phyloP scores from a whole-genome alignment of 176 grass and related monocot genomes.

The Hsuehochloa calcarea region DNA sequence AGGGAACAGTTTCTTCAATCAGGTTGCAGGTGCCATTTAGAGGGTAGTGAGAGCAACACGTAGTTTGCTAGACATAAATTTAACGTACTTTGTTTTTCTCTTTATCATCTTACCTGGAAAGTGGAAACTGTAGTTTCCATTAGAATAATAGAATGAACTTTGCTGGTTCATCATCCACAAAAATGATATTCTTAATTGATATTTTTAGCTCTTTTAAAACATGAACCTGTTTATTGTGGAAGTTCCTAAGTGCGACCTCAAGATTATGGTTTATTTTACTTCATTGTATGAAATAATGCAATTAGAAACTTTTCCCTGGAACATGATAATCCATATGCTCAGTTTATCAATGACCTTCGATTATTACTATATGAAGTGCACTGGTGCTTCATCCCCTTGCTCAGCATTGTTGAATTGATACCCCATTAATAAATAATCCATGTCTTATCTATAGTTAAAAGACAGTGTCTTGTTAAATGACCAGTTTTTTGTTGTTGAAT shows the following conservation, averaged over 20 bases:
- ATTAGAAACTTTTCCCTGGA: background rate
- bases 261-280: background rate
- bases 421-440: background rate
- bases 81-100: background rate
- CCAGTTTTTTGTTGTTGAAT: background rate
- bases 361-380: background rate
- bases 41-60: background rate
- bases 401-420: background rate
- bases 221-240: background rate
- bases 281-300: background rate
- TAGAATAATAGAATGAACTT: background rate
- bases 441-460: background rate
- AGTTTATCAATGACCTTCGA: background rate
- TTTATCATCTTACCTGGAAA: background rate
- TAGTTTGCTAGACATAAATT: background rate
- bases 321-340: background rate
- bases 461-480: background rate
- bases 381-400: background rate
- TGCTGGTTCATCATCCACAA: background rate
- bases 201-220: background rate
- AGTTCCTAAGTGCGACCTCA: background rate
- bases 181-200: background rate
- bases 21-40: background rate
- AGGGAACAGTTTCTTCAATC: background rate
- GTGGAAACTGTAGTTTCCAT: background rate